Conservation (phyloP, 768 basidiomycete species). For the Naganishia onofrii region DNA sequence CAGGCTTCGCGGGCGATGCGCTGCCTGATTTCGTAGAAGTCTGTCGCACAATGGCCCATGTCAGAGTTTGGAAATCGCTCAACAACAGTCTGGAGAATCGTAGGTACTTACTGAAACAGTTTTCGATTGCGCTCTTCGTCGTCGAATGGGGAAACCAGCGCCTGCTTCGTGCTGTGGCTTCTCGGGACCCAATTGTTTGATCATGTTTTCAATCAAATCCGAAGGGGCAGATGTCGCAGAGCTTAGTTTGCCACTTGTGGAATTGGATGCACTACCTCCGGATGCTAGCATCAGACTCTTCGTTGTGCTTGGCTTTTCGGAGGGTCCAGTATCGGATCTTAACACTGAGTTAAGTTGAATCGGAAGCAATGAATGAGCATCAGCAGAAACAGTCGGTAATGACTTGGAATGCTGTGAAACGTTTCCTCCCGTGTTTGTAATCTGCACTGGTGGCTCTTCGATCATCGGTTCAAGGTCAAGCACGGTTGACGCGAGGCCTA, state of each 20-base stretch:
- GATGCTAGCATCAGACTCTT: background rate
- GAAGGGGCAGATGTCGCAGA: background rate
- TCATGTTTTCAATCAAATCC: conserved; percentile 21
- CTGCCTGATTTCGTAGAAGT: background rate
- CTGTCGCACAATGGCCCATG: background rate
- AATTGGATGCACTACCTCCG: background rate
- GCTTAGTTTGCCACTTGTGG: conserved; percentile 4
- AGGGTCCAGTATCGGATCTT: background rate
- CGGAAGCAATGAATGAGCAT: background rate
- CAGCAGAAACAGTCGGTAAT: background rate
- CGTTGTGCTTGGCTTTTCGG: background rate
- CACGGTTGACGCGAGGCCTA: conserved; percentile 31
- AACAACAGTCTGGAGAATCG: too few relatives aligned
- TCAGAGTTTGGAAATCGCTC: too few relatives aligned
- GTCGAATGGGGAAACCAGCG: background rate
- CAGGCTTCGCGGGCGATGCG: background rate
- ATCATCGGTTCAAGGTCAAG: conserved; percentile 5
- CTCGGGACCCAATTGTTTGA: conserved; percentile 9
- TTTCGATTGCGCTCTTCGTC: background rate
- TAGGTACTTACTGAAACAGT: background rate
- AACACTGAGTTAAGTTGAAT: background rate
- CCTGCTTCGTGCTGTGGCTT: background rate
- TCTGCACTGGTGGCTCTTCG: background rate
- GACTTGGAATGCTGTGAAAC: conserved; percentile 3
- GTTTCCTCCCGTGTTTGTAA: background rate